Evolutionary conservation across 257 asterid genomes (phyloP), one percentile per base, ranked within the genome.

Genomic region (Rubia yunnanensis): DNA sequence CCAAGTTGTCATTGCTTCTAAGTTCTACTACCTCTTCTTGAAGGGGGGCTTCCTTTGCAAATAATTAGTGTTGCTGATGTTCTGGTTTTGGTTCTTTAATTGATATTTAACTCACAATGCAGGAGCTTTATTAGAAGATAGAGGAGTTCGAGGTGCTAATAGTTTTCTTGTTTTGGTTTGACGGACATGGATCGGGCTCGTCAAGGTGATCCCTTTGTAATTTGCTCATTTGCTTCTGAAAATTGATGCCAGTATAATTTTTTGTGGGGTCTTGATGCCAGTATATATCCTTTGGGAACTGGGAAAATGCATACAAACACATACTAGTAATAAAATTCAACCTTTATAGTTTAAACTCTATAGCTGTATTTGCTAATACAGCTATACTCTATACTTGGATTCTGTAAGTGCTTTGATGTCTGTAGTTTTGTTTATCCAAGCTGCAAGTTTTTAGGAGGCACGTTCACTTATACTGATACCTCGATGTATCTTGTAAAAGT

Each of bases 71-170:
- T 27, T 10, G 5, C 41, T 28, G 10, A 18, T 36, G n/a, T 14
- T 7, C n/a, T 62, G 28, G 14, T 28, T 15, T 10, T 15, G 56
- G 56, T 10, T 41, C 56, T 41, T 64, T 64, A 44, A 64, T 44
- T 46, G 41, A 52, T 46, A 38, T 18, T 0, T 64, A n/a, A 9
- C 27, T 10, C 36, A 52, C 59, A 49, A 18, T 22, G 32, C 71
- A 72, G 76, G 76, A 58, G 34, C 60, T 41, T 24, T 46, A 64
- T 70, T 44, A 65, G 71, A 65, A 65, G 62, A 53, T 64, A 23
- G 41, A 64, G 67, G 48, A 27, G 60, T 46, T 64, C n/a, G 50
- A 34, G 55, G 49, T 57, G 24, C 30, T 10, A 57, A 23, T 10
- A 26, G 34, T 17, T 57, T 32, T 13, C 35, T 61, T 48, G 14